Evolutionary conservation across 1,139 yeast genomes (phyloP), one percentile per base, ranked within the genome.

Genomic region (Pichia sp.): DNA sequence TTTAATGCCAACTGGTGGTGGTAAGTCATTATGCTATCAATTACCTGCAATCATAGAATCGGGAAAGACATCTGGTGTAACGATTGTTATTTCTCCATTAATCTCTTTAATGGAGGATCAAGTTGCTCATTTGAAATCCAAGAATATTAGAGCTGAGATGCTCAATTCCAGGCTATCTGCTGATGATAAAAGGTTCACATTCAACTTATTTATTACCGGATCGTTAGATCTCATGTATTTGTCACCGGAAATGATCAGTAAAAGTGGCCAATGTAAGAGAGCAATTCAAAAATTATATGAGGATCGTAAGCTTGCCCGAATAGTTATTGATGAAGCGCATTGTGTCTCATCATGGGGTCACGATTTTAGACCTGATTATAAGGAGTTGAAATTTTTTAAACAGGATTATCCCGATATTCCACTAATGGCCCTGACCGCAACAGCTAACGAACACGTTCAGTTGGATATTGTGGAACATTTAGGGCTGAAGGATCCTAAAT

Each of bases 321-420:
- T 94, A 33, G 97, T 94, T 9, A 88, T 94, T 41, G 99, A 94
- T 65, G 99, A 94, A 60, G 98, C 98, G 0, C 99, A 94, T 65
- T 94, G 99, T 72, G 95, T 94, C 46, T 86, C 96, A 49, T 85
- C 95, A 9, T 94, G 99, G 99, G 99, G 99, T 23, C 98, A 94
- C 64, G 98, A 94, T 64, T 94, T 94, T 62, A 72, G 99, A 48
- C 97, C 97, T 0, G 97, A 92, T 62, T 94, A 94, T 65, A 86
- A 88, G 57, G 84, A 81, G 32, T 70, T 94, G 62, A 80, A 81
- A 36, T 73, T 73, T 52, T 84, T 94, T 62, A 86, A 88, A 57
- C 64, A 68, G 34, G 74, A 77, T 47, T 92, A 76, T 59, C 95
- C 95, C 0, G 75, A 73, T 41, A 78, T 87, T 6, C 98, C 98